Conservation (phyloP, 2,329 filamentous ascomycete genomes). For the Ploettnerulaceae sp. region DNA sequence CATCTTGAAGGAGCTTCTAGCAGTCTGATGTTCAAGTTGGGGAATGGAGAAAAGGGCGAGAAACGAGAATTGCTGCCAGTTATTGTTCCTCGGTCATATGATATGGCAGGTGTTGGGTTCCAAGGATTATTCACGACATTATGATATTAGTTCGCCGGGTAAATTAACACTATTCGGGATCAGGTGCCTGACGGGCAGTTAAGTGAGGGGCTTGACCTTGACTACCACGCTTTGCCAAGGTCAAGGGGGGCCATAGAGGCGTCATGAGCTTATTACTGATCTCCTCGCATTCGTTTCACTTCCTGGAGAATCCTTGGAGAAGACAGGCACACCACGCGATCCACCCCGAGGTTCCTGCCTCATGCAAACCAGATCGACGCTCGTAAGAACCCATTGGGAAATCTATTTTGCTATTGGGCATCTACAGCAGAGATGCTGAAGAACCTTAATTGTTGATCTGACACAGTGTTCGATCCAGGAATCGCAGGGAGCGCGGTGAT, state of each 20-base stretch:
- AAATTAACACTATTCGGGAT: constrained; percentile 18
- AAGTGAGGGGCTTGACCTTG: constrained; percentile 19
- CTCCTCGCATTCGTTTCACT: constrained; percentile 26
- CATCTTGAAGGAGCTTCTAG: constrained; percentile 33
- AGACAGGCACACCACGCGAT: constrained; percentile 18
- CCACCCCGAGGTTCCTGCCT: constrained; percentile 17
- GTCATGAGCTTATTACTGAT: constrained; percentile 14
- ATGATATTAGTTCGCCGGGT: constrained; percentile 22
- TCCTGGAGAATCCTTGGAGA: constrained; percentile 10
- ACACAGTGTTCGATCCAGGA: constrained; percentile 5
- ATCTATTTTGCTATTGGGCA: constrained; percentile 14
- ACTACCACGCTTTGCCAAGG: constrained; percentile 9
- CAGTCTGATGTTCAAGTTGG: constrained; percentile 11
- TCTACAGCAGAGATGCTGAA: background rate
- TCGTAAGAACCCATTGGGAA: constrained; percentile 25
- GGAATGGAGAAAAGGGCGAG: constrained; percentile 13
- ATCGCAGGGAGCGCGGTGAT: background rate
- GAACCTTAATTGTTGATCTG: constrained; percentile 7
- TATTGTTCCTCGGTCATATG: constrained; percentile 15
- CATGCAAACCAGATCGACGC: constrained; percentile 18
- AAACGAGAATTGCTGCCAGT: constrained; percentile 8
- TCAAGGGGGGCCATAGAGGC: constrained; percentile 8
- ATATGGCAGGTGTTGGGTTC: constrained; percentile 15
- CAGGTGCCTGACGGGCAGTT: constrained; percentile 22
- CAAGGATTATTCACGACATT: constrained; percentile 8